phyloP scores from a whole-genome alignment of 179 eudicot species.

The Heliamphora pulchella region DNA sequence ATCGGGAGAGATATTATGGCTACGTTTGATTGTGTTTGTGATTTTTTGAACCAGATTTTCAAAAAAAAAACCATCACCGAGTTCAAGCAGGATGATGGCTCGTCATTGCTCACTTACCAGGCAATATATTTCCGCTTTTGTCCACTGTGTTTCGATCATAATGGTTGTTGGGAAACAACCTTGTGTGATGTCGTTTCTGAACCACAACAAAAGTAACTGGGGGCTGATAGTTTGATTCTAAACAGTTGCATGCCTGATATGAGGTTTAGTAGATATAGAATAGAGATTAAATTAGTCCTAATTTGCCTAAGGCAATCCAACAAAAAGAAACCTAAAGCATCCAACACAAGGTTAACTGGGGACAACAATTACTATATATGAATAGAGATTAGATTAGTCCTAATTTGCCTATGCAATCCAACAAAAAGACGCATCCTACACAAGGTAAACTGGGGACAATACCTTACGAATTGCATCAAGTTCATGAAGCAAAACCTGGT shows the following conservation, averaged over 20 bases:
- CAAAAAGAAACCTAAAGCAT: no score
- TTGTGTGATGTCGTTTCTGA: conserved; percentile 86
- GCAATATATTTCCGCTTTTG: conserved; percentile 75
- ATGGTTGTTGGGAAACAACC: conserved; percentile 48
- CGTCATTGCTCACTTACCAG: conserved; percentile 29
- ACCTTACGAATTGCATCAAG: conserved; percentile 84
- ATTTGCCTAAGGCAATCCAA: no score
- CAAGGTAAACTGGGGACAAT: not conserved
- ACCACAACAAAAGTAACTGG: conserved; percentile 74
- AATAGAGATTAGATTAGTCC: no score
- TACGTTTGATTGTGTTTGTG: no score
- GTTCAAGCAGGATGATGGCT: no score
- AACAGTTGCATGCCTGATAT: conserved; percentile 58
- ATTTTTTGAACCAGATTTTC: no score
- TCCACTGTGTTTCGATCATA: conserved; percentile 33
- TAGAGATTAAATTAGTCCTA: not conserved
- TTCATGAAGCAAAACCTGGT: conserved; percentile 57
- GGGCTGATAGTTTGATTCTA: conserved; percentile 55
- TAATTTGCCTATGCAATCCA: no score
- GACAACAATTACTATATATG: no score
- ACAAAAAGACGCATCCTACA: no score
- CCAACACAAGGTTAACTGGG: no score
- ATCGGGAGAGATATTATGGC: no score
- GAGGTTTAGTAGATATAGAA: not conserved
- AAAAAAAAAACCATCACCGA: no score